Base-by-base conservation (phyloP, 371 early-diverging fungal genomes). In the Nosema bombycis region DNA sequence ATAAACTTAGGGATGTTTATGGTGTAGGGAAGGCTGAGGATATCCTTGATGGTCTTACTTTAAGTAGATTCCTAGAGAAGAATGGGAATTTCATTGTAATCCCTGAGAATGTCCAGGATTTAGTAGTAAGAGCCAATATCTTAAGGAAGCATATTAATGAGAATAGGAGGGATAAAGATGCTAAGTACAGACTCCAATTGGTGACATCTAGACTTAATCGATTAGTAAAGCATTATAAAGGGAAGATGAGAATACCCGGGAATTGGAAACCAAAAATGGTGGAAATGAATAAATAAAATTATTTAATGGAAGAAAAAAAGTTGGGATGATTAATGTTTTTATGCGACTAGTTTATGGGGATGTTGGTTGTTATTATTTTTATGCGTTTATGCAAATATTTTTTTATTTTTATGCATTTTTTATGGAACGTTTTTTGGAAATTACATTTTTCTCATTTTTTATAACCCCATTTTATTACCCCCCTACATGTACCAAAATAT, bases 141-240 rank as follows among this genome's bases (percentile, higher is more conserved):
- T 92, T 99, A 88, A 94, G 94, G 88, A 96, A 94, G 90, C 99
- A 99, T 88, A 86, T 99, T 85, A 95, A 96, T 90, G 92, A 92
- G 84, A 91, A 94, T 92, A 92, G 94, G 89, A 96, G 96, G 90
- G 99, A 99, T 88, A 90, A 89, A 84, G 96, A 95, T 88, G 90
- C 94, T 88, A 97, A 96, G 92, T 98, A 94, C 91, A 93, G 96
- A 85, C 90, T 97, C 81, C 95, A 95, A 91, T 89, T 96, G 70
- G 91, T 94, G 82, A 96, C 96, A 88, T 94, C 96, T 80, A 91
- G 96, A 89, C 92, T 98, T 86, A 94, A 94, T 90, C 93, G 98
- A 90, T 91, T 98, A 81, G 91, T 94, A 82, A 93, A 97, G 85
- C 98, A 97, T 92, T 97, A 98, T 93, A 96, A 95, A 92, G 92